These are phyloP conservation scores for Penicillium sp. DNA, from an alignment of 2,329 filamentous ascomycete species.

Conservation along the genomic window DNA sequence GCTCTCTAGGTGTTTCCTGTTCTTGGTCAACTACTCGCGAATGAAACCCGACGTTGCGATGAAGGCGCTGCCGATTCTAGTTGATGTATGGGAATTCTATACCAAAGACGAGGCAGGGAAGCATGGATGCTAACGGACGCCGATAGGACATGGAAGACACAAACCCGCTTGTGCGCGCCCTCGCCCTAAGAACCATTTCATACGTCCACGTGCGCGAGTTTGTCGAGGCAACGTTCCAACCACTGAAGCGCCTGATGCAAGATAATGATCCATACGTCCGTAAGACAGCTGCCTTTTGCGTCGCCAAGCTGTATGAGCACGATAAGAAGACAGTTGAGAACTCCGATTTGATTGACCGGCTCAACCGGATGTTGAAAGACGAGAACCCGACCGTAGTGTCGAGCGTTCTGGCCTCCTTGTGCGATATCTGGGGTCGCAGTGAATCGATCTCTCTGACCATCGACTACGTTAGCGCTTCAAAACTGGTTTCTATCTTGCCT, in stretches of 20 bases:
- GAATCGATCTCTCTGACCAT: conserved; percentile 98
- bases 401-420: conserved; percentile 84
- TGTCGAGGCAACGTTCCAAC: conserved; percentile 83
- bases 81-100: conserved; percentile 62
- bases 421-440: conserved; percentile 98
- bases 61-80: conserved; percentile 85
- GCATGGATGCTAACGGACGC: conserved; percentile 10
- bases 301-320: conserved; percentile 97
- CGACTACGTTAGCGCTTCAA: conserved; percentile 95
- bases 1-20: conserved; percentile 83
- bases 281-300: conserved; percentile 94
- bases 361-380: conserved; percentile 88
- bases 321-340: conserved; percentile 86
- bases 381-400: conserved; percentile 98
- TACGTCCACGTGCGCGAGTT: conserved; percentile 97
- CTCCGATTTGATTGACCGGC: conserved; percentile 86
- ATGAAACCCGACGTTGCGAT: conserved; percentile 92
- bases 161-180: conserved; percentile 88
- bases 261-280: conserved; percentile 94
- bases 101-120: background rate
- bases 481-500: conserved; percentile 93
- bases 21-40: conserved; percentile 93
- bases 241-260: conserved; percentile 79
- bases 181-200: conserved; percentile 92
- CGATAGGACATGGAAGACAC: conserved; percentile 85